Conservation (phyloP, 352 stramenopile genomes). For the Pythium dissimile region DNA sequence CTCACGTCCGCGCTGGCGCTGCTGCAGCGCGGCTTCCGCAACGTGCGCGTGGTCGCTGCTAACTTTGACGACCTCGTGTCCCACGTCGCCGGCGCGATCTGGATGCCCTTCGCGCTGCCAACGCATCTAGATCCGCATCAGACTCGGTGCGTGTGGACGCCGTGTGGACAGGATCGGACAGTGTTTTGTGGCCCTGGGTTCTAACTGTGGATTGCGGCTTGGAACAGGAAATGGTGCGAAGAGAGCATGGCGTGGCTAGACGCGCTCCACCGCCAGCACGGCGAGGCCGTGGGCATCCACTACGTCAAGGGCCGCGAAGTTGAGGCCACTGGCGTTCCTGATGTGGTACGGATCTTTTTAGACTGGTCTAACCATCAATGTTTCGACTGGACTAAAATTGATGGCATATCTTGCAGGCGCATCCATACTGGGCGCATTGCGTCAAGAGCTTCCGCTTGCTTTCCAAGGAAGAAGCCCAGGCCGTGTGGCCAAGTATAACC, state of each 20-base stretch:
- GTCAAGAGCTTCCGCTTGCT: conserved; percentile 56
- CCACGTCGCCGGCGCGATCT: conserved; percentile 65
- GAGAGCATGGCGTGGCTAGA: conserved; percentile 57
- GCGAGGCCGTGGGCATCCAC: conserved; percentile 46
- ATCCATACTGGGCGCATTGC: conserved; percentile 69
- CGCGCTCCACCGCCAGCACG: conserved; percentile 33
- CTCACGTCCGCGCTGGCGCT: conserved; percentile 65
- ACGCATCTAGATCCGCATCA: conserved; percentile 29
- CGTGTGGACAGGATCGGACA: neutral
- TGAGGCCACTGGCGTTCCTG: conserved; percentile 27
- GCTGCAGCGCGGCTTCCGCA: conserved; percentile 41
- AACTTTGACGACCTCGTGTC: conserved; percentile 60
- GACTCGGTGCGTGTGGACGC: conserved; percentile 26
- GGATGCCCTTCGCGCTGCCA: conserved; percentile 66
- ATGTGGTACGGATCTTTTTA: conserved; percentile 26
- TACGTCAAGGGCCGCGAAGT: conserved; percentile 48
- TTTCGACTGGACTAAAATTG: too few species aligned
- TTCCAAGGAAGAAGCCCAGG: conserved; percentile 29
- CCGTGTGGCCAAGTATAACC: conserved; percentile 33
- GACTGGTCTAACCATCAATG: too few species aligned
- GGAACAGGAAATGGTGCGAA: conserved; percentile 71
- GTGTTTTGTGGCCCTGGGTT: neutral
- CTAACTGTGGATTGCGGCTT: too few species aligned
- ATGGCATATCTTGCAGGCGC: conserved; percentile 14
- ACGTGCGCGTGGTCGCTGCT: conserved; percentile 46